Evolutionary conservation across 2,329 filamentous ascomycete species (phyloP), one percentile per base, ranked within the genome.

Genomic region (Fusarium sp.): DNA sequence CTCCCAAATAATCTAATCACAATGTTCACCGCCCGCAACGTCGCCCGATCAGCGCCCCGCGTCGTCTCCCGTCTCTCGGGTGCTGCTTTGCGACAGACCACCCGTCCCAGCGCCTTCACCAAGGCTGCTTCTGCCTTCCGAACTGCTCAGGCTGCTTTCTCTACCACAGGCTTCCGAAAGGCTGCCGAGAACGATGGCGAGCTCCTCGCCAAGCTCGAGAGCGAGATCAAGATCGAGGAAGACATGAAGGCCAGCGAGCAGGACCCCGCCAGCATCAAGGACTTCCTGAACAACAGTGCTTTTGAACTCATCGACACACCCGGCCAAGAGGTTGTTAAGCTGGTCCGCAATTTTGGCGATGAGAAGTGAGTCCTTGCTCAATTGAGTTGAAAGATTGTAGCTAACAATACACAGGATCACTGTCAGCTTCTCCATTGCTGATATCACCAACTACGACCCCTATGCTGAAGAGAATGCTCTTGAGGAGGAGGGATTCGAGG

Each of bases 281-380:
- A 96, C 78, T 97, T 96, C 81, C 82, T 97, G 46, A 89, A 95
- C 76, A 95, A 93, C 82, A 90, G 90, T 76, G 87, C 90, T 39
- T 99, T 94, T 80, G 85, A 95, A 85, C 86, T 96, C 64, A 84
- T 92, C 75, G 96, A 99, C 80, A 88, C 85, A 31, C 85, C 90
- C 27, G 96, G 96, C 66, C 87, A 93, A 79, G 92, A 98, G 82
- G 93, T 97, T 72, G 92, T 99, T 71, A 85, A 91, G 75, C 86
- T 99, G 70, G 91, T 89, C 63, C 91, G 94, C 76, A 90, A 87
- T 69, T 95, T 92, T 76, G 92, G 91, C 74, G 90, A 97, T 67
- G 96, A 99, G 84, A 93, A 90, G 93, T 96, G 81, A 80, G 89
- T 80, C 10, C n/a, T 6, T 17, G 14, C 15, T n/a, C 53, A 54